Base-by-base conservation (phyloP, 805 yeast species). In the Millerozyma acaciae region DNA sequence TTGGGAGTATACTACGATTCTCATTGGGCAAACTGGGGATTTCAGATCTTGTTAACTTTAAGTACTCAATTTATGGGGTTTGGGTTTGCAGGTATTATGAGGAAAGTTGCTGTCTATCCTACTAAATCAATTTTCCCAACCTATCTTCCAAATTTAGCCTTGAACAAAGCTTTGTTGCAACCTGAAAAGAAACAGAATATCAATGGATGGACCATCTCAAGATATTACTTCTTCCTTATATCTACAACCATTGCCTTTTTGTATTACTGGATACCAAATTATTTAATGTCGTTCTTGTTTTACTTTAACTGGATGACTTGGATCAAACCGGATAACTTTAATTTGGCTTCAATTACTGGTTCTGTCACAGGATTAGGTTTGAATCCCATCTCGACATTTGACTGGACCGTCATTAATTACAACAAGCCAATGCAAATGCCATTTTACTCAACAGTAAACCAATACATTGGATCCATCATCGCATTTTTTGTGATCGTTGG, bases 241-340 rank as follows among this genome's bases (percentile, higher is more conserved):
- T 32, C 24, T 5, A 37, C 43, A 7, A 25, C 30, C 15, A 36
- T 31, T n/a, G 60, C 66, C 36, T 68, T 68, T 37, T 6, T 55
- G 12, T 68, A 60, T 46, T 60, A 55, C 43, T 68, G 73, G 73
- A n/a, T 68, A 12, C 74, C 74, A 26, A 47, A 60, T 36, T 68
- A 60, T 38, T 24, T 66, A 8, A 64, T 67, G 43, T 35, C 44
- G n/a, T 68, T 68, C 4, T 44, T 68, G 8, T 63, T 67, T 8
- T 45, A 53, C 5, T 68, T 68, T 53, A 62, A 65, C 44, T 76
- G 81, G 82, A 62, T 71, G 44, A 62, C 71, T 5, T 76, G 80
- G 79, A 74, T 74, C 27, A 53, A 58, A 4, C 79, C 78, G 14
- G 39, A 62, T 26, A 73, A 71, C 47, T 58, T 66, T 38, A 63